These are phyloP conservation scores for Tetradesmus lagerheimii DNA, from an alignment of 139 green algal genomes.

Conservation along the genomic window DNA sequence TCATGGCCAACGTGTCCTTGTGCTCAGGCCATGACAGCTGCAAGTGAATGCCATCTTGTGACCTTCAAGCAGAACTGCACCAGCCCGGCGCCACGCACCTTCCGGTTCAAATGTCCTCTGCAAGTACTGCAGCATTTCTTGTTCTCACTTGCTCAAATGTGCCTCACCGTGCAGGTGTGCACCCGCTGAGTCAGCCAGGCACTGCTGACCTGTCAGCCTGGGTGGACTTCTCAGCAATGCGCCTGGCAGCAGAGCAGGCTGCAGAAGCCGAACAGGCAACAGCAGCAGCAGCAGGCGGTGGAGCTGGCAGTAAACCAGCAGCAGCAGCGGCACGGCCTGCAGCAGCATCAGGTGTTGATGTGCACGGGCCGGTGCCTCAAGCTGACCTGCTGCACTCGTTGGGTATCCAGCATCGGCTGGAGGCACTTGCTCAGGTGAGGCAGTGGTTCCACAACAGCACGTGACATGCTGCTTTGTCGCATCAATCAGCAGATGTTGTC, in stretches of 20 bases:
- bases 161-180: neutral
- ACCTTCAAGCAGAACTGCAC: too few relatives aligned
- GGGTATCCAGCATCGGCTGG: conserved; percentile 79
- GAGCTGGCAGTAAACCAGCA: neutral
- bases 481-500: too few relatives aligned
- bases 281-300: neutral
- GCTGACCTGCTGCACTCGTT: conserved; percentile 77
- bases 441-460: too few relatives aligned
- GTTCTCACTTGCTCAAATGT: too few relatives aligned
- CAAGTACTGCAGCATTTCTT: too few relatives aligned
- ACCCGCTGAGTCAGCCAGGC: conserved; percentile 84
- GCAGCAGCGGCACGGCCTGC: conserved; percentile 9
- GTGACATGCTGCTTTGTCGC: too few relatives aligned
- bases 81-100: too few relatives aligned
- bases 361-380: conserved; percentile 84
- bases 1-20: too few relatives aligned
- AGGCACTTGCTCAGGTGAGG: conserved; percentile 57
- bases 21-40: too few relatives aligned
- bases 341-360: conserved; percentile 41
- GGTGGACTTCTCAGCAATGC: conserved; percentile 93
- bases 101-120: too few relatives aligned
- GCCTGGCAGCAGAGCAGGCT: conserved; percentile 54
- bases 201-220: conserved; percentile 89
- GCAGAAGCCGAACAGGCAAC: neutral
- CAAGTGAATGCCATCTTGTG: too few relatives aligned